phyloP scores from a whole-genome alignment of 179 eudicot species.

The Vitellaria paradoxa region DNA sequence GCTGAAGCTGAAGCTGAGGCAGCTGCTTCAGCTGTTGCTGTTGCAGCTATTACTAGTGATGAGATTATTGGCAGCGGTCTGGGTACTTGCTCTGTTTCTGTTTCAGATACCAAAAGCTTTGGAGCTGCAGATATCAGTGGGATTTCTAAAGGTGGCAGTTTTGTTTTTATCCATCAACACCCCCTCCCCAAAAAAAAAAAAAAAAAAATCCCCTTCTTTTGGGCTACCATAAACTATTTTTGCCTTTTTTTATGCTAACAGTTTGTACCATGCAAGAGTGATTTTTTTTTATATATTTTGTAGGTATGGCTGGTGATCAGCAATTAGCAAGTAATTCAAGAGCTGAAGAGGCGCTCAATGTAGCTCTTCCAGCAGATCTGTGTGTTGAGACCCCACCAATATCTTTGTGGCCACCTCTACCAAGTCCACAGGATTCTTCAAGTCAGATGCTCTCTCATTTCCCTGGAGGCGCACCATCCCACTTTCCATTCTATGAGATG shows the following conservation, averaged over 20 bases:
- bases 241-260: neutral
- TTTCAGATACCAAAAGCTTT: slow-evolving; percentile 43
- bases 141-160: slow-evolving; percentile 28
- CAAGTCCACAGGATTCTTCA: slow-evolving; percentile 82
- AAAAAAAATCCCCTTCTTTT: neutral
- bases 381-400: slow-evolving; percentile 88
- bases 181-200: too few species aligned
- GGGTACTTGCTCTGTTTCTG: slow-evolving; percentile 33
- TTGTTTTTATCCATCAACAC: neutral
- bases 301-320: slow-evolving; percentile 57
- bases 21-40: slow-evolving; percentile 86
- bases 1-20: slow-evolving; percentile 84
- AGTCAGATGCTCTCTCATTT: slow-evolving; percentile 73
- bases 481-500: slow-evolving; percentile 87
- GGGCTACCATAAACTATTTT: neutral
- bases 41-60: slow-evolving; percentile 79
- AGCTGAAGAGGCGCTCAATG: slow-evolving; percentile 69
- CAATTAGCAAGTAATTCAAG: slow-evolving; percentile 49
- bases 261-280: neutral
- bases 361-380: slow-evolving; percentile 93
- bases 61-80: slow-evolving; percentile 55
- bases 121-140: slow-evolving; percentile 38
- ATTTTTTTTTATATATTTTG: slow-evolving; percentile 7
- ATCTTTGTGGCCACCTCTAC: slow-evolving; percentile 89
- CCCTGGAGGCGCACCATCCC: slow-evolving; percentile 73